Conservation (phyloP, 306 rosid species). For the Argentina anserina region DNA sequence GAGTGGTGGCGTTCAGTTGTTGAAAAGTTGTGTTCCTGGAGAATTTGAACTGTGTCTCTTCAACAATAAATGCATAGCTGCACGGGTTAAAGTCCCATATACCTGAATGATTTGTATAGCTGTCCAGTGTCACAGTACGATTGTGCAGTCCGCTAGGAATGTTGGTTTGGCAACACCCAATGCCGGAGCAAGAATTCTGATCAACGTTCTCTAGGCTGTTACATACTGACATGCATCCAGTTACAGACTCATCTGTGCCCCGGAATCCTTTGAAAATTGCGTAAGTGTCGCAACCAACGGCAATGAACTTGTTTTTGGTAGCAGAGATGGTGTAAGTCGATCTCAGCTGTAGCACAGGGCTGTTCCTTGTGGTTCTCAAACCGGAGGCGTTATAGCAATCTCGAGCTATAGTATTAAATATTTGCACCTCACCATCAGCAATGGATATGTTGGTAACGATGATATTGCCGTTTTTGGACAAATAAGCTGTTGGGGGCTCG, state of each 20-base stretch:
- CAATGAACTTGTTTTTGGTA: not conserved
- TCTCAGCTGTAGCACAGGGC: not conserved
- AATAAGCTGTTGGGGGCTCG: not conserved
- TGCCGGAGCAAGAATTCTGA: not conserved
- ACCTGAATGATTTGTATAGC: not conserved
- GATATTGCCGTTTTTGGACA: not conserved
- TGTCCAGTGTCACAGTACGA: not conserved
- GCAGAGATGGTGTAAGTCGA: not conserved
- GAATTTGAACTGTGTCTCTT: not conserved
- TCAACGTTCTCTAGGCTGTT: not conserved
- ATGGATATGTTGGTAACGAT: constrained; percentile 2
- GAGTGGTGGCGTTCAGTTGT: not conserved
- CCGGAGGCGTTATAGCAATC: not conserved
- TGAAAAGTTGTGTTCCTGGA: not conserved
- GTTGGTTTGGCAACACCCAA: not conserved
- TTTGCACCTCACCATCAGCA: constrained; percentile 4
- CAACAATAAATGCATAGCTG: constrained; percentile 9
- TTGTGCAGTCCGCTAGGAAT: not conserved
- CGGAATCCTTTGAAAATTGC: not conserved
- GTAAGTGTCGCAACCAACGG: not conserved
- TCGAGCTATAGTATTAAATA: not conserved
- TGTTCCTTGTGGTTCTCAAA: not conserved
- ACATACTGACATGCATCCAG: not conserved
- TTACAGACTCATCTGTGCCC: not conserved
- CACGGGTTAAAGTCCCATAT: not conserved